Conservation (phyloP, 345 rosid species). For the Brassica juncea region DNA sequence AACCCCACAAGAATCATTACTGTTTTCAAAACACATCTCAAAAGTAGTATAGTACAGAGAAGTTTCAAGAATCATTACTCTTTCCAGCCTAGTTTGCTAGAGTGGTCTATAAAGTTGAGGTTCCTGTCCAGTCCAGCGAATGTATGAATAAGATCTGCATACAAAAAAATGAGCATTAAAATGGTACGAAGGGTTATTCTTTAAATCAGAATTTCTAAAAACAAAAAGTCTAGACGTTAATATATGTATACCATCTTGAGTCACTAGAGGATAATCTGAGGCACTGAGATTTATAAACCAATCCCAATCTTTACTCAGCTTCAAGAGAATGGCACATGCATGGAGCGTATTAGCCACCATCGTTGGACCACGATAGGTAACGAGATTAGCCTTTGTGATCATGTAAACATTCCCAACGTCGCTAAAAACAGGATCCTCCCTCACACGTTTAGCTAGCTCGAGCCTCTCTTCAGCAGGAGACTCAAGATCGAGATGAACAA, state of each 20-base stretch:
- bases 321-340: constrained; percentile 65
- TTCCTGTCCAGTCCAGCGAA: constrained; percentile 58
- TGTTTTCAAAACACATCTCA: neutral
- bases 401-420: constrained; percentile 75
- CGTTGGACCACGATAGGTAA: constrained; percentile 62
- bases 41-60: neutral
- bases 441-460: constrained; percentile 73
- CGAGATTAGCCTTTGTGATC: constrained; percentile 77
- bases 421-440: constrained; percentile 64
- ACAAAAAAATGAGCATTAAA: neutral
- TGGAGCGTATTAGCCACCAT: constrained; percentile 74
- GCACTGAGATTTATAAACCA: constrained; percentile 76
- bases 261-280: constrained; percentile 63
- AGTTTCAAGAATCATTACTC: constrained; percentile 48
- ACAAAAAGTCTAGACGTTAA: neutral
- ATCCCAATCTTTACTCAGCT: constrained; percentile 60
- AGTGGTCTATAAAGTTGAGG: constrained; percentile 65
- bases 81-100: constrained; percentile 93
- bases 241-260: constrained; percentile 61
- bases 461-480: constrained; percentile 80
- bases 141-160: constrained; percentile 60
- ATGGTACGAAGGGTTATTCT: neutral
- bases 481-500: constrained; percentile 93
- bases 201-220: neutral
- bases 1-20: neutral